A percentile compares a stretch with the other conserved stretches of the same genome.
Evolutionary conservation across 169 alveolate species (phyloP).

Genomic region (Eimeria zaria): DNA sequence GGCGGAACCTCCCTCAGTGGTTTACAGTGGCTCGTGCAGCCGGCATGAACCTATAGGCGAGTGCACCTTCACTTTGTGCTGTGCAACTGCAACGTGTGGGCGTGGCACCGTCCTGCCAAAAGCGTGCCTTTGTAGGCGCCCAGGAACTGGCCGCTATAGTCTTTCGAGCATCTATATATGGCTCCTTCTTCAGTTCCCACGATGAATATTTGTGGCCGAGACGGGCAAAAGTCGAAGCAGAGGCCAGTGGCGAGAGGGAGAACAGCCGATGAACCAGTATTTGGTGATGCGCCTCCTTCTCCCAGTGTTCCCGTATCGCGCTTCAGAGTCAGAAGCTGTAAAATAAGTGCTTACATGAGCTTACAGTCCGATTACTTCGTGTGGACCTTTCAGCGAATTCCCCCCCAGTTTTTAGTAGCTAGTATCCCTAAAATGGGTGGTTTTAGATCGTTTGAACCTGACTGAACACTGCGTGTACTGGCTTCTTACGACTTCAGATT

Average conservation of each 20-base stretch:
- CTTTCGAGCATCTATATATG: conserved; percentile 96
- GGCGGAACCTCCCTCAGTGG: neutral
- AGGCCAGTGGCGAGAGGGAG: conserved; percentile 91
- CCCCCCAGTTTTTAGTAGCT: neutral
- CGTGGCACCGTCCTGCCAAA: neutral
- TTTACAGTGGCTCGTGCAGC: neutral
- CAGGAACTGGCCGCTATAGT: conserved; percentile 95
- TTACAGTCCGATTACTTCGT: neutral
- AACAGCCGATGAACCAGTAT: conserved; percentile 61
- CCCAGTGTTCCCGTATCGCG: conserved; percentile 71
- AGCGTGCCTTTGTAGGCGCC: conserved; percentile 95
- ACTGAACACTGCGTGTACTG: neutral
- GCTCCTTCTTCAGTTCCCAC: conserved; percentile 98
- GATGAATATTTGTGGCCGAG: conserved; percentile 91
- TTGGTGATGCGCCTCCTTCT: conserved; percentile 12
- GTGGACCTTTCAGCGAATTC: neutral
- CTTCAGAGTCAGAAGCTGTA: conserved; percentile 67
- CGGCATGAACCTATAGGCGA: neutral
- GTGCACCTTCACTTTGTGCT: neutral
- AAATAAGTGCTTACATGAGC: neutral
- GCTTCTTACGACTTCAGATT: conserved; percentile 93
- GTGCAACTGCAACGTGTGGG: neutral
- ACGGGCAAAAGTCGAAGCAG: conserved; percentile 95
- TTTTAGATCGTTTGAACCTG: too few relatives aligned
- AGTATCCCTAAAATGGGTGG: too few relatives aligned